Base-by-base conservation (phyloP, 2,329 filamentous ascomycete species). In the Teratosphaeria gauchensis region DNA sequence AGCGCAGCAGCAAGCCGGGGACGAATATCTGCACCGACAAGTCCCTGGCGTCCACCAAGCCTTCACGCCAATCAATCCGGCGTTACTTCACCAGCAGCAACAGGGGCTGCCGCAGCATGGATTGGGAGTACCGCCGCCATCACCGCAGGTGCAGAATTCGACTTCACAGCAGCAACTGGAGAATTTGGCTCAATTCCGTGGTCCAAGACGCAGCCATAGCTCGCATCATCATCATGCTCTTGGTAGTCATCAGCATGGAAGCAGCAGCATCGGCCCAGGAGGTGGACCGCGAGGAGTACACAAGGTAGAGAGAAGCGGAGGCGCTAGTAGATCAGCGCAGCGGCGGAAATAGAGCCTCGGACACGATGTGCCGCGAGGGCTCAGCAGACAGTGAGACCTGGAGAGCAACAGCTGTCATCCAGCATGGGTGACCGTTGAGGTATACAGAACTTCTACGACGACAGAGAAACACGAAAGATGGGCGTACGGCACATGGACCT, bases 181-280 rank as follows among this genome's bases (percentile, higher is more conserved):
- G 61, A 61, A 64, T 62, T 66, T 67, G 65, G 65, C 64, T 63
- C 65, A 61, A 58, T 53, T 61, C 61, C 63, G 65, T 61, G 65
- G 63, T 61, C 60, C 62, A 58, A 62, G 64, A 57, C 59, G 60
- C 61, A 60, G 57, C 56, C 61, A 62, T 56, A 62, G 24, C 53
- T 55, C 35, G 57, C 55, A 54, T 24, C 58, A 60, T 56, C 54
- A 60, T 56, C 54, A 55, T 32, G 58, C 46, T 53, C 52, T 46
- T 28, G 42, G 42, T 2, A 42, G 35, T 16, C 56, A 58, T 46
- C 57, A 24, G 7, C 42, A 54, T 16, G 7, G 30, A 46, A 53
- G 33, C 48, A 58, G 55, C 58, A 54, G 46, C 9, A 51, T 24
- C 28, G 38, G 51, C 57, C 57, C 48, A 42, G 52, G 51, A 14